phyloP scores from a whole-genome alignment of 768 basidiomycete species.

The Calvatia gigantea region DNA sequence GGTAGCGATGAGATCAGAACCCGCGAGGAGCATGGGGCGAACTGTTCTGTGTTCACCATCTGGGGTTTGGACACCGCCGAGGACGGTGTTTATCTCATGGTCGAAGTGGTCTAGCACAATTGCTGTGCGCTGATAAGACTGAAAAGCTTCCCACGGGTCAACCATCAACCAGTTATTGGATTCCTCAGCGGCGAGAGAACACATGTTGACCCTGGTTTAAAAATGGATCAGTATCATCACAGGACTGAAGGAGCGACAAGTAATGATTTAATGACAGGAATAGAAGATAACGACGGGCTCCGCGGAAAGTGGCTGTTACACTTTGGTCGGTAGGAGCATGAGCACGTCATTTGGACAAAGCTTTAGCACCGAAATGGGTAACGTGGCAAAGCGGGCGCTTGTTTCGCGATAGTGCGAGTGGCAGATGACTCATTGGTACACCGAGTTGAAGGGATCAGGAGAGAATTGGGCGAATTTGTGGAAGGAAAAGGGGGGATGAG shows the following conservation, averaged over 20 bases:
- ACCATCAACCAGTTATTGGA: slow-evolving; percentile 96
- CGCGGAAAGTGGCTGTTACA: not conserved
- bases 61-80: slow-evolving; percentile 73
- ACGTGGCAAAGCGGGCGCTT: slow-evolving; percentile 4
- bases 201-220: slow-evolving; percentile 75
- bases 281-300: not conserved
- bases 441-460: not conserved
- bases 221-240: slow-evolving; percentile 20
- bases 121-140: slow-evolving; percentile 92
- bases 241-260: slow-evolving; percentile 16
- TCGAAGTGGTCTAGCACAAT: slow-evolving; percentile 98
- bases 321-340: not conserved
- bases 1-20: slow-evolving; percentile 96
- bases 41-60: slow-evolving; percentile 75
- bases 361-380: slow-evolving; percentile 14
- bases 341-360: slow-evolving; percentile 17
- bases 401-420: not conserved
- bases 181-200: slow-evolving; percentile 84
- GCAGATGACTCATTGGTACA: not conserved
- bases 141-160: slow-evolving; percentile 96
- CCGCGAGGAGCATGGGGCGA: slow-evolving; percentile 91
- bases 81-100: slow-evolving; percentile 83
- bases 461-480: not conserved
- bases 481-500: slow-evolving; percentile 17
- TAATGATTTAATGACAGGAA: slow-evolving; percentile 15